These are phyloP conservation scores for Flaveria trinervia DNA, from an alignment of 129 eudicot species.

Conservation along the genomic window DNA sequence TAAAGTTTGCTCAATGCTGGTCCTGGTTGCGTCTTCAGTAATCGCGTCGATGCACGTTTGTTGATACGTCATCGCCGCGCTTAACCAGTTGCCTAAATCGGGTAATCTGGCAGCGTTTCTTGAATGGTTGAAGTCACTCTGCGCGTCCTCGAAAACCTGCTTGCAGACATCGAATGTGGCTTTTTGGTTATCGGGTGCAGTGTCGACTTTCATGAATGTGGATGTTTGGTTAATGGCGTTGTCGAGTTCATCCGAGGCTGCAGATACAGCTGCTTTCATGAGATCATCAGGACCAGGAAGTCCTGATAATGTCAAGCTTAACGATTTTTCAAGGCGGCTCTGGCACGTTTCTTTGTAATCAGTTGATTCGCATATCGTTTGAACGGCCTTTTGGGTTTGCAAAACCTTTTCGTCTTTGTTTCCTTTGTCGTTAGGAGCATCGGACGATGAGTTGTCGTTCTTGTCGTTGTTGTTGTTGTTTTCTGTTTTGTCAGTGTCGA, in stretches of 20 bases:
- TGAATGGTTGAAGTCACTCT: slow-evolving; percentile 50
- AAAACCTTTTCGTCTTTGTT: slow-evolving; percentile 10
- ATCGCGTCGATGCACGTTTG: slow-evolving; percentile 80
- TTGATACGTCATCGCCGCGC: slow-evolving; percentile 71
- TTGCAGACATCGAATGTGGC: slow-evolving; percentile 57
- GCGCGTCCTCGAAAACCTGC: slow-evolving; percentile 53
- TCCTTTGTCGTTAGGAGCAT: slow-evolving; percentile 1
- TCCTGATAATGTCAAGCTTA: slow-evolving; percentile 24
- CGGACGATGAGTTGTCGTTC: neutral
- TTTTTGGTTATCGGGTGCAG: slow-evolving; percentile 41
- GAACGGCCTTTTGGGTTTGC: slow-evolving; percentile 43
- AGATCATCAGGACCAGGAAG: slow-evolving; percentile 49
- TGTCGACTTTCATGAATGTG: slow-evolving; percentile 38
- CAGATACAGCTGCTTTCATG: slow-evolving; percentile 49
- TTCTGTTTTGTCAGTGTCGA: neutral
- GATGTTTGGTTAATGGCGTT: slow-evolving; percentile 39
- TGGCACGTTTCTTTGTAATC: slow-evolving; percentile 63
- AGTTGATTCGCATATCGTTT: slow-evolving; percentile 43
- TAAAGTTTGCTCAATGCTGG: slow-evolving; percentile 40
- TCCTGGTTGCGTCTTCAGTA: slow-evolving; percentile 47
- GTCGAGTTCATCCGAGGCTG: slow-evolving; percentile 45
- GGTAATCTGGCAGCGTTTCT: slow-evolving; percentile 16
- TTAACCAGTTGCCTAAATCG: slow-evolving; percentile 60
- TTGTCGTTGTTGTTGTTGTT: neutral
- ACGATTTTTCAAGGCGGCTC: slow-evolving; percentile 46